Percentiles rank a stretch among this genome's conserved stretches.
Evolutionary conservation across 2,329 filamentous ascomycete species (phyloP).

Genomic region (Fusarium sublunatum): DNA sequence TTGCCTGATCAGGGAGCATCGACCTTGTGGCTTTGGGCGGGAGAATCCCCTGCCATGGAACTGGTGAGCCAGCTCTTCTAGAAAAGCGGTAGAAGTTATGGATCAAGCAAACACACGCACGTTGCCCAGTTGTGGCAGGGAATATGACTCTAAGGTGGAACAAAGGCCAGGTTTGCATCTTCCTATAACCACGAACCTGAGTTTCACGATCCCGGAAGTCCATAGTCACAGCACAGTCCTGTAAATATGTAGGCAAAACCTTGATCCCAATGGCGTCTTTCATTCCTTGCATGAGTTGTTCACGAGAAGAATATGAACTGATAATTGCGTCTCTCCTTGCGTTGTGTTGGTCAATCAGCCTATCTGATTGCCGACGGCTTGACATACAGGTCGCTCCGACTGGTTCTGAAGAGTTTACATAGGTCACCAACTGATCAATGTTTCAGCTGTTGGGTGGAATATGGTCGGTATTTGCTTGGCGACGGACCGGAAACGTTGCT

Average conservation of each 20-base stretch:
- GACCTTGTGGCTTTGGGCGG: slow-evolving; percentile 10
- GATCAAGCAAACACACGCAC: background rate
- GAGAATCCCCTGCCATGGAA: background rate
- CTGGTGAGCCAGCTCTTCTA: slow-evolving; percentile 13
- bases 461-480: slow-evolving; percentile 12
- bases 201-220: background rate
- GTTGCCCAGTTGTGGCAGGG: background rate
- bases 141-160: background rate
- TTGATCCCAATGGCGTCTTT: background rate
- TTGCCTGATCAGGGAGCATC: slow-evolving; percentile 3
- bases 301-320: slow-evolving; percentile 1
- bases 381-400: background rate
- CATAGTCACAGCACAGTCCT: background rate
- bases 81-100: slow-evolving; percentile 27
- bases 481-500: background rate
- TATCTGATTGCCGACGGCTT: background rate
- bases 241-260: background rate
- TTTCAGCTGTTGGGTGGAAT: slow-evolving; percentile 24
- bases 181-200: background rate
- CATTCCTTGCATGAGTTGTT: slow-evolving; percentile 8
- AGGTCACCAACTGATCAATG: slow-evolving; percentile 8
- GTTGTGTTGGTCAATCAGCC: background rate
- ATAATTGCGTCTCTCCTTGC: background rate
- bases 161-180: background rate
- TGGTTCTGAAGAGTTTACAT: background rate